Evolutionary conservation across 371 early-diverging fungal genomes (phyloP), one percentile per base, ranked within the genome.

Genomic region (Choanephora cucurbitarum): DNA sequence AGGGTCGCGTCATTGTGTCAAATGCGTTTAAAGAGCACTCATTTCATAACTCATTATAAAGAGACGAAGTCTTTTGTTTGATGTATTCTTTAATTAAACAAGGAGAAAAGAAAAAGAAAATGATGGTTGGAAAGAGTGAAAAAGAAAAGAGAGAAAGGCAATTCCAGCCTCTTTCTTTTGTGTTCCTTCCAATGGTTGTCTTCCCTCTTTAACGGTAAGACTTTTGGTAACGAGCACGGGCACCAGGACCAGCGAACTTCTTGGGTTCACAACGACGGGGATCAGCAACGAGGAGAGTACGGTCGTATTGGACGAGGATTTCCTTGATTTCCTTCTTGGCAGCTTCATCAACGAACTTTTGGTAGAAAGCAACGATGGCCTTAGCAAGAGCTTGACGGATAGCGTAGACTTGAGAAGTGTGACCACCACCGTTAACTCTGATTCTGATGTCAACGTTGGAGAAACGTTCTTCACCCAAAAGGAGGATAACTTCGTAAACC

Each of bases 161-260:
- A n/a, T n/a, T n/a, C n/a, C n/a, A n/a, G n/a, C n/a, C n/a, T n/a
- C n/a, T n/a, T n/a, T n/a, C n/a, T n/a, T n/a, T n/a, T n/a, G n/a
- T n/a, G n/a, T n/a, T n/a, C n/a, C n/a, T n/a, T n/a, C n/a, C n/a
- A n/a, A n/a, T n/a, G n/a, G n/a, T n/a, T n/a, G n/a, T n/a, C n/a
- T n/a, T n/a, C n/a, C n/a, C 28, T 28, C 28, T 74, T 90, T 92
- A 91, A 93, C 93, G 94, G 91, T 93, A 93, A 64, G 92, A 92
- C 92, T 98, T 97, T 83, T 97, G 98, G 94, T 85, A 96, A 79
- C 98, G 93, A 69, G 99, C 97, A 85, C 99, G 95, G 74, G 99
- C 99, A 90, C 99, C 99, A 53, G 91, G 91, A 88, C 99, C 99
- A 77, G 98, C 99, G 77, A 98, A 99, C 89, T 99, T 99, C 99